These are phyloP conservation scores for Chytriomyces hyalinus DNA, from an alignment of 192 early-diverging fungal species.

Conservation along the genomic window DNA sequence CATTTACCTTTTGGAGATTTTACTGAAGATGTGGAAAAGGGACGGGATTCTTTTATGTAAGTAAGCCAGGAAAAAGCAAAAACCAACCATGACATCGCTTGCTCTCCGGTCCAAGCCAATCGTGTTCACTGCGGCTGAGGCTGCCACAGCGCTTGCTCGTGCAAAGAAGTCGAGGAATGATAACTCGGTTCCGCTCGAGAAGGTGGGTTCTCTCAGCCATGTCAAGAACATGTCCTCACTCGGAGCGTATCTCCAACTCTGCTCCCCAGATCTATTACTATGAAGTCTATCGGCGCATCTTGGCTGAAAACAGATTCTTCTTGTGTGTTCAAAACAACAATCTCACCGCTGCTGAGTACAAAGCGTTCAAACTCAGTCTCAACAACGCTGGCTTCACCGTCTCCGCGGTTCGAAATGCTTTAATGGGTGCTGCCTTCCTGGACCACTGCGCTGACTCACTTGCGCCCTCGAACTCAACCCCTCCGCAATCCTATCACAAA, in stretches of 20 bases:
- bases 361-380: slow-evolving; percentile 4
- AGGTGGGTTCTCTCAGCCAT: slow-evolving; percentile 15
- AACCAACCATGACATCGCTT: background rate
- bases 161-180: slow-evolving; percentile 25
- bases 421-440: background rate
- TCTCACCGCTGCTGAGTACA: slow-evolving; percentile 17
- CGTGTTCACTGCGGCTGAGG: slow-evolving; percentile 13
- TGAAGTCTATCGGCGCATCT: slow-evolving; percentile 8
- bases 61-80: background rate
- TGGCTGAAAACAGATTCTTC: background rate
- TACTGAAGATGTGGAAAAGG: too few relatives aligned
- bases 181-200: slow-evolving; percentile 4
- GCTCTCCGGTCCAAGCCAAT: background rate
- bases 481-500: background rate
- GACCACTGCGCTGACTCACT: slow-evolving; percentile 16
- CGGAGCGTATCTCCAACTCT: too few relatives aligned
- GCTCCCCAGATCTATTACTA: slow-evolving; percentile 7
- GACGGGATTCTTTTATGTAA: background rate
- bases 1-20: too few relatives aligned
- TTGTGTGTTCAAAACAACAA: slow-evolving; percentile 19
- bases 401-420: background rate
- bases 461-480: background rate
- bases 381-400: background rate
- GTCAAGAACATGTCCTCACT: background rate
- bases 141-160: slow-evolving; percentile 16